Base-by-base conservation (phyloP, 2,329 filamentous ascomycete species). In the Aspergillus transmontanensis region DNA sequence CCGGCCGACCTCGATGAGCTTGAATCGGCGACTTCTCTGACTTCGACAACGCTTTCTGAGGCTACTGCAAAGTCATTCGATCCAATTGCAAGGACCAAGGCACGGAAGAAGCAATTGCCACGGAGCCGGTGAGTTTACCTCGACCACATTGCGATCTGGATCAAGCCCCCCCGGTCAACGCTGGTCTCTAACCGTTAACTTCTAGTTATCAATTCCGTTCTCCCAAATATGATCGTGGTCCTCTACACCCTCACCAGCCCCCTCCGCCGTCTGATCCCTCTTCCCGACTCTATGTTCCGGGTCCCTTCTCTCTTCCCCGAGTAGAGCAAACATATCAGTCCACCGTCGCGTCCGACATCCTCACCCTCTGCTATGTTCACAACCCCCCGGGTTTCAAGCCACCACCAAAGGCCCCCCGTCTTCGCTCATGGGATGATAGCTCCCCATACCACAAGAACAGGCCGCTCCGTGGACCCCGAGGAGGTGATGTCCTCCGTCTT, bases 401-500 rank as follows among this genome's bases (percentile, higher is more conserved):
- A 12, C 80, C 84, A 21, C 69, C 83, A 58, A 85, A 85, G 73
- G 79, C 82, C 2, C 87, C 92, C 64, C 88, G 92, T 66, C 82
- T 98, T 70, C 88, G 95, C 62, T 82, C 86, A 71, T 99, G 95
- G 95, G 90, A 94, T 64, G 94, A 90, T 71, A 91, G 90, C 58
- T 96, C 92, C 9, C 95, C 94, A 2, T 99, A 99, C 81, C 94
- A 94, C 84, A 92, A 93, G 82, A 96, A 96, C 79, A 87, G 95
- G 71, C 90, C 92, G 5, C 87, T 92, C 68, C 89, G 95, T 67
- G 92, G 90, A 1, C 95, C 95, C 6, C 87, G 94, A 73, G 95
- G 95, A 68, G 87, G 88, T 68, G 88, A 92, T 66, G 79, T 81
- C 21, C 72, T 84, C 53, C 80, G 80, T 6, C 75, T 84, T 21